phyloP scores from a whole-genome alignment of 2,329 filamentous ascomycete species.

The Venturia asperata region DNA sequence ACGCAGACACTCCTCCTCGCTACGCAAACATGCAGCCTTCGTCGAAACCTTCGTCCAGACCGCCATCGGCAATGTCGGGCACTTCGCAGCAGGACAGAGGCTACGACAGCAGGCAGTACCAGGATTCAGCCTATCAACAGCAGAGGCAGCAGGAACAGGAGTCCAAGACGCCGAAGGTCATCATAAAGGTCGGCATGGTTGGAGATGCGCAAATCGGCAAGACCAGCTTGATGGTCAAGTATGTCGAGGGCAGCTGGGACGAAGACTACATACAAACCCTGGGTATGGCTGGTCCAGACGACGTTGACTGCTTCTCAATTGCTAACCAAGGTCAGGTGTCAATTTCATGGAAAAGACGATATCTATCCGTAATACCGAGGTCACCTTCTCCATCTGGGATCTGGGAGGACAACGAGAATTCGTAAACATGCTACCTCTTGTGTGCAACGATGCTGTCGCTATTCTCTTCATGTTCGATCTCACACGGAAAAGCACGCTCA shows the following conservation, averaged over 20 bases:
- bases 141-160: constrained; percentile 29
- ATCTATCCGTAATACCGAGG: constrained; percentile 97
- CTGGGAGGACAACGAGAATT: constrained; percentile 96
- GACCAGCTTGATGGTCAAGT: constrained; percentile 99
- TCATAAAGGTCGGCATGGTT: constrained; percentile 99
- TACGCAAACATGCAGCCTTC: constrained; percentile 12
- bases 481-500: constrained; percentile 94
- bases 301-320: not conserved
- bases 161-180: constrained; percentile 58
- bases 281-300: constrained; percentile 42
- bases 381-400: constrained; percentile 99
- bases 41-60: constrained; percentile 16
- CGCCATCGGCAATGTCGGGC: constrained; percentile 17
- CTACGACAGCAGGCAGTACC: constrained; percentile 14
- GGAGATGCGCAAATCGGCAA: constrained; percentile 98
- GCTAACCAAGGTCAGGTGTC: constrained; percentile 54
- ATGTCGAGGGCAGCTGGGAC: constrained; percentile 98
- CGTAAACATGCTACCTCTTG: constrained; percentile 98
- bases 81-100: constrained; percentile 11
- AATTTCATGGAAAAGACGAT: constrained; percentile 99
- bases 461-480: constrained; percentile 99
- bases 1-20: constrained; percentile 35
- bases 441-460: constrained; percentile 97
- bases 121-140: constrained; percentile 9
- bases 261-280: constrained; percentile 99